Evolutionary conservation across 129 eudicot species (phyloP).

Genomic region (Pittosporum tobira): DNA sequence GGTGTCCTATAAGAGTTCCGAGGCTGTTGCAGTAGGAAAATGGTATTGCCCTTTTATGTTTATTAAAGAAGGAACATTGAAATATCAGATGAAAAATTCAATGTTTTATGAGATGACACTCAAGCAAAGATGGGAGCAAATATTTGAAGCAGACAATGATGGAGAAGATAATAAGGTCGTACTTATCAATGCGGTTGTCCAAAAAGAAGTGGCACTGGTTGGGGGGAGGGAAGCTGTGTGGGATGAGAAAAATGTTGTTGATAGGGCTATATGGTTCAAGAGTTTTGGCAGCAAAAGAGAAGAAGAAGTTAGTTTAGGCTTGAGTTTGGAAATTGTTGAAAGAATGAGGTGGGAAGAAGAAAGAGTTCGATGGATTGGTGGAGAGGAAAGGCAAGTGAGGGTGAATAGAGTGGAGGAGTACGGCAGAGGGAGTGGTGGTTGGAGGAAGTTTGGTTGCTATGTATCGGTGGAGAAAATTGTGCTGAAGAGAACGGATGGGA

Average conservation of each 20-base stretch:
- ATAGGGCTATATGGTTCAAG: slow-evolving; percentile 26
- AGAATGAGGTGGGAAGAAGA: slow-evolving; percentile 60
- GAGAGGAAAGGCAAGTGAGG: slow-evolving; percentile 26
- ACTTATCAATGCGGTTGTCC: slow-evolving; percentile 18
- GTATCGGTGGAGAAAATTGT: slow-evolving; percentile 73
- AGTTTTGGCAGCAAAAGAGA: slow-evolving; percentile 6
- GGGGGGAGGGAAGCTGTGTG: slow-evolving; percentile 39
- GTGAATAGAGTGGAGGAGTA: slow-evolving; percentile 34
- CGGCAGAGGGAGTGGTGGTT: slow-evolving; percentile 34
- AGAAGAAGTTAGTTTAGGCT: slow-evolving; percentile 37
- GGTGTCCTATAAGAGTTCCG: slow-evolving; percentile 21
- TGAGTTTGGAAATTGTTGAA: slow-evolving; percentile 32
- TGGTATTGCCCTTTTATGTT: slow-evolving; percentile 81
- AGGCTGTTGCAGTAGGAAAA: slow-evolving; percentile 43
- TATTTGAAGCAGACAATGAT: slow-evolving; percentile 27
- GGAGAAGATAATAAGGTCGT: slow-evolving; percentile 17
- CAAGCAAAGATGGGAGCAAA: slow-evolving; percentile 53
- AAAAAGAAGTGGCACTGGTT: slow-evolving; percentile 26
- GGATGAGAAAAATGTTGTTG: slow-evolving; percentile 23
- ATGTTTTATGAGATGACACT: slow-evolving; percentile 50
- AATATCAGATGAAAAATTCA: slow-evolving; percentile 37
- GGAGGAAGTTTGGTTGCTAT: slow-evolving; percentile 55
- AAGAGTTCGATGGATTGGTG: slow-evolving; percentile 58
- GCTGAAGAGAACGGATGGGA: slow-evolving; percentile 64
- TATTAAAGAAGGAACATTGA: slow-evolving; percentile 38